Conservation (phyloP, 306 rosid genomes). For the Fragaria nilgerrensis region DNA sequence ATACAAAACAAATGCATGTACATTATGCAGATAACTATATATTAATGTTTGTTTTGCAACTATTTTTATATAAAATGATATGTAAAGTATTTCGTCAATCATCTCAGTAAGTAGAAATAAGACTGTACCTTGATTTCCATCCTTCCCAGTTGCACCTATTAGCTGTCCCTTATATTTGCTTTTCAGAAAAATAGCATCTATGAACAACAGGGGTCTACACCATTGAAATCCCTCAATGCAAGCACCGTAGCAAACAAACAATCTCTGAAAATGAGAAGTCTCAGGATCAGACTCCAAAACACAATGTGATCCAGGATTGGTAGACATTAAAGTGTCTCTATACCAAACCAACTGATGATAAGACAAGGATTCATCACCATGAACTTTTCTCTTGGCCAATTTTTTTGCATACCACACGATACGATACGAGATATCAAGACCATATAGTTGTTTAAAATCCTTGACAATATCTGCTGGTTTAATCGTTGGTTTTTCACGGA, state of each 20-base stretch:
- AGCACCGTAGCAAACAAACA: not conserved
- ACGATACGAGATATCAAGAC: not conserved
- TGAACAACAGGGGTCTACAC: not conserved
- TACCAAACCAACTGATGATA: not conserved
- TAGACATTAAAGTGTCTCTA: not conserved
- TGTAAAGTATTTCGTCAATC: too few relatives aligned
- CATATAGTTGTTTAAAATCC: not conserved
- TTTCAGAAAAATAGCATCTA: not conserved
- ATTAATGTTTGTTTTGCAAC: not conserved
- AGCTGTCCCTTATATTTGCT: not conserved
- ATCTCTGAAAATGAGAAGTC: not conserved
- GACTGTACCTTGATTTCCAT: not conserved
- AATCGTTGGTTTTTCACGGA: not conserved
- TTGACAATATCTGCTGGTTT: not conserved
- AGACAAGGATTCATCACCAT: not conserved
- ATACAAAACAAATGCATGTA: not conserved
- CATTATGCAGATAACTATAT: not conserved
- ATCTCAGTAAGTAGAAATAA: not conserved
- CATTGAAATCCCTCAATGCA: not conserved
- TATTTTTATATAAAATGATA: too few relatives aligned
- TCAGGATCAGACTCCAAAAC: not conserved
- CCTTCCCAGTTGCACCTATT: not conserved
- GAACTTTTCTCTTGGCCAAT: not conserved
- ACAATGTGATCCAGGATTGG: conserved; percentile 5
- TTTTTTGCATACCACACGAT: not conserved